Evolutionary conservation across 768 basidiomycete species (phyloP).

Genomic region (Tylopilus cervinicoccineus): DNA sequence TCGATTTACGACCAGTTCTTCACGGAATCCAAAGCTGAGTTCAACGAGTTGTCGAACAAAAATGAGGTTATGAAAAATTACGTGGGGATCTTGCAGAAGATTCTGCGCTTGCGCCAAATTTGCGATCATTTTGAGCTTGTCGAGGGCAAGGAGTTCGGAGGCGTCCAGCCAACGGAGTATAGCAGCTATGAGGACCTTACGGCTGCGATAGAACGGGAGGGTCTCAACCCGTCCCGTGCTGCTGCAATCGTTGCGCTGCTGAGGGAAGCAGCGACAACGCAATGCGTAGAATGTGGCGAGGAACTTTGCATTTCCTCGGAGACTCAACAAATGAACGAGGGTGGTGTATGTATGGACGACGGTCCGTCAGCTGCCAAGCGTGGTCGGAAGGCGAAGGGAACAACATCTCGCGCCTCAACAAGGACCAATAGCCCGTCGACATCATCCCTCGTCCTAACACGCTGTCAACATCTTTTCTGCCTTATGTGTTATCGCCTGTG

Average conservation of each 20-base stretch:
- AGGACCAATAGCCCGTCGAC: slow-evolving; percentile 68
- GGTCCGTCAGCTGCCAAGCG: slow-evolving; percentile 47
- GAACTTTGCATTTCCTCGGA: slow-evolving; percentile 63
- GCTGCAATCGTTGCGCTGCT: slow-evolving; percentile 81
- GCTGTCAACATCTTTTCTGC: slow-evolving; percentile 95
- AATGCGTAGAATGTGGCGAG: slow-evolving; percentile 82
- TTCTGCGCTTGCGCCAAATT: slow-evolving; percentile 93
- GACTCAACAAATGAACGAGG: slow-evolving; percentile 33
- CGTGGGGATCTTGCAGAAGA: slow-evolving; percentile 95
- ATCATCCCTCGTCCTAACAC: slow-evolving; percentile 72
- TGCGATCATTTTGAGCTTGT: slow-evolving; percentile 95
- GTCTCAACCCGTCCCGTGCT: slow-evolving; percentile 71
- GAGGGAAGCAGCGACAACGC: slow-evolving; percentile 81
- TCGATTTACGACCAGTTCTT: slow-evolving; percentile 87
- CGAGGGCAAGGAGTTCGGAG: slow-evolving; percentile 57
- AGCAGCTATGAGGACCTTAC: slow-evolving; percentile 74
- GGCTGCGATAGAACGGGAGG: slow-evolving; percentile 70
- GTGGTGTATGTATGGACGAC: slow-evolving; percentile 48
- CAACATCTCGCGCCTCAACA: slow-evolving; percentile 63
- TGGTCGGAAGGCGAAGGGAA: slow-evolving; percentile 51
- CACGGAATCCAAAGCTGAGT: slow-evolving; percentile 87
- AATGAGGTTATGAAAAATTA: slow-evolving; percentile 98
- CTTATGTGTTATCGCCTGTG: slow-evolving; percentile 74
- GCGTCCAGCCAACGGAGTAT: slow-evolving; percentile 43
- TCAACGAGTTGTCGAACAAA: slow-evolving; percentile 78